Conservation (phyloP, 345 rosid genomes). For the Gynandropsis gynandra region DNA sequence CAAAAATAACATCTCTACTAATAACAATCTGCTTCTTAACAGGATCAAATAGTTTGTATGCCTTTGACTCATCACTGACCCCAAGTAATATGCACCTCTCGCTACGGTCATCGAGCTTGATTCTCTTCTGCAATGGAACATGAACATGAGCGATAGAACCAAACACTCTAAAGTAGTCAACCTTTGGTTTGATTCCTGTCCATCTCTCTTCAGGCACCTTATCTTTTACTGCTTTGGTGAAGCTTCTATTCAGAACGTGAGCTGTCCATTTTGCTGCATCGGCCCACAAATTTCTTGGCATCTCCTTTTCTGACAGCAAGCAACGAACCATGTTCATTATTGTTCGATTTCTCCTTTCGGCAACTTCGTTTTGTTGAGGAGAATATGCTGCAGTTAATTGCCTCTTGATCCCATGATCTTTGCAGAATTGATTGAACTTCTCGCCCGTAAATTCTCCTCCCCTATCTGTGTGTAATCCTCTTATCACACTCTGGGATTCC, state of each 20-base stretch:
- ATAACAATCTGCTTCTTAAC: neutral
- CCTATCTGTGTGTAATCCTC: no score
- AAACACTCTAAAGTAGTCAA: neutral
- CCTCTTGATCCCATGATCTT: no score
- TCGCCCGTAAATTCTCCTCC: no score
- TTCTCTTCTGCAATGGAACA: neutral
- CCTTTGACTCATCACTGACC: conserved; percentile 8
- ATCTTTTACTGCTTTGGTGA: neutral
- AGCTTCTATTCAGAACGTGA: conserved; percentile 9
- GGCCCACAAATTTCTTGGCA: conserved; percentile 13
- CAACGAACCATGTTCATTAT: conserved; percentile 19
- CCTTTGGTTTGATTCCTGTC: conserved; percentile 3
- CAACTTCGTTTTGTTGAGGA: no score
- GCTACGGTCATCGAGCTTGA: conserved; percentile 7
- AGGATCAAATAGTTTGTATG: conserved; percentile 6
- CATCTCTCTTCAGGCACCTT: neutral
- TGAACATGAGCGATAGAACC: conserved; percentile 11
- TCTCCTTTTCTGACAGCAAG: neutral
- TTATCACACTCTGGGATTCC: no score
- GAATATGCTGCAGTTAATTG: no score
- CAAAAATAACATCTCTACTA: conserved; percentile 1
- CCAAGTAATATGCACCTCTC: neutral
- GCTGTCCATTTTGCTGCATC: conserved; percentile 1
- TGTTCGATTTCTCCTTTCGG: neutral
- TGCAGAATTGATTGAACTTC: no score